Evolutionary conservation across 768 basidiomycete species (phyloP).

Genomic region (Boletales sp.): DNA sequence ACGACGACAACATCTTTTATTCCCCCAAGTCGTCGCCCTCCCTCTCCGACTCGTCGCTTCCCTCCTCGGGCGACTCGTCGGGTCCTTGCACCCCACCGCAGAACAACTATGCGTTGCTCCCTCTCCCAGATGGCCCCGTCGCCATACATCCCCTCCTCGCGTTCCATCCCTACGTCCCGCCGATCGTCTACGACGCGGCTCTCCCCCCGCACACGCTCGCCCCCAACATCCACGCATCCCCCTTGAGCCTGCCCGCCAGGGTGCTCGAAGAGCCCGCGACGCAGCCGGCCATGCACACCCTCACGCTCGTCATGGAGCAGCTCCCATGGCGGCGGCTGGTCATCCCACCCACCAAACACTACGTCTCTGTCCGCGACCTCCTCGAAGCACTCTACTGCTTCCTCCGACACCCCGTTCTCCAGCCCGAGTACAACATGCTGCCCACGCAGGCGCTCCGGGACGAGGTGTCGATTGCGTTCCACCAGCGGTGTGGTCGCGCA

Average conservation of each 20-base stretch:
- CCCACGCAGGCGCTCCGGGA: slow-evolving; percentile 31
- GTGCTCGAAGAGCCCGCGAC: slow-evolving; percentile 30
- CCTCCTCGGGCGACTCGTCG: slow-evolving; percentile 26
- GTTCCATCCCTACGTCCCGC: slow-evolving; percentile 22
- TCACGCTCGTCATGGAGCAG: slow-evolving; percentile 28
- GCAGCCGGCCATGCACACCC: slow-evolving; percentile 24
- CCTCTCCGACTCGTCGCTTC: slow-evolving; percentile 28
- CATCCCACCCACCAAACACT: slow-evolving; percentile 27
- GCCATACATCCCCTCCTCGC: slow-evolving; percentile 30
- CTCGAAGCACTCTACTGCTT: slow-evolving; percentile 41
- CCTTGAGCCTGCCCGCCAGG: slow-evolving; percentile 17
- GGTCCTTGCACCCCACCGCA: slow-evolving; percentile 30
- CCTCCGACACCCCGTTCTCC: slow-evolving; percentile 39
- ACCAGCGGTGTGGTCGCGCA: slow-evolving; percentile 36
- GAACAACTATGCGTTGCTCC: slow-evolving; percentile 12
- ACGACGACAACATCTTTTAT: slow-evolving; percentile 31
- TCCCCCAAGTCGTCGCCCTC: slow-evolving; percentile 27
- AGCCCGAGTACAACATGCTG: slow-evolving; percentile 37
- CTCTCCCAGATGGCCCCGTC: slow-evolving; percentile 26
- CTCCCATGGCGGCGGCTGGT: slow-evolving; percentile 32
- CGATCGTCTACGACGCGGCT: slow-evolving; percentile 20
- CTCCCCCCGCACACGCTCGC: slow-evolving; percentile 17
- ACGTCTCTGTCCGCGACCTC: slow-evolving; percentile 47
- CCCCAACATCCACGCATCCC: slow-evolving; percentile 25
- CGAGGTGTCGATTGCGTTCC: slow-evolving; percentile 42